Evolutionary conservation across 345 rosid genomes (phyloP).

Genomic region (Eucalyptus virginea): DNA sequence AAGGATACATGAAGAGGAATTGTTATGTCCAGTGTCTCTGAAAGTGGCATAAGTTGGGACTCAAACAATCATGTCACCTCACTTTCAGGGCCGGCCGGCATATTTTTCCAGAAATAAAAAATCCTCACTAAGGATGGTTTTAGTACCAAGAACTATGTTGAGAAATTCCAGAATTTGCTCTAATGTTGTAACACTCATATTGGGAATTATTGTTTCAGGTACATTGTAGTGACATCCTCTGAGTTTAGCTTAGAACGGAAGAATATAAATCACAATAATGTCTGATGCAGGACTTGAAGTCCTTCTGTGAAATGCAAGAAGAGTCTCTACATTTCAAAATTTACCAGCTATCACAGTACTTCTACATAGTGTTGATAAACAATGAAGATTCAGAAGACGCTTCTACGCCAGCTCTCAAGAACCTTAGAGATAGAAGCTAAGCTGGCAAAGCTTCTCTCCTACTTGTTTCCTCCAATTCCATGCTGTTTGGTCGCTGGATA

Average conservation of each 20-base stretch:
- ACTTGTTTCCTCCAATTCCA: neutral
- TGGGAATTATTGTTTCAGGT: neutral
- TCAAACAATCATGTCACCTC: neutral
- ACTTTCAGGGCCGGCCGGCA: neutral
- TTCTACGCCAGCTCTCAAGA: neutral
- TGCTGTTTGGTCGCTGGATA: neutral
- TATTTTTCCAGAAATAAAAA: neutral
- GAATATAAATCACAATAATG: neutral
- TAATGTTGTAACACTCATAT: neutral
- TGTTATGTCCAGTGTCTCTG: neutral
- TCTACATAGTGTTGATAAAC: neutral
- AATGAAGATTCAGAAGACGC: neutral
- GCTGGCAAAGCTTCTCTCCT: neutral
- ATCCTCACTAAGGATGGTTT: neutral
- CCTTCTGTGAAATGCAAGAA: neutral
- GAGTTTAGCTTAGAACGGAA: neutral
- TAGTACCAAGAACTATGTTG: neutral
- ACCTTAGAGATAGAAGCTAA: neutral
- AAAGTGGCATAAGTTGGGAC: neutral
- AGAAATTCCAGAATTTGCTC: neutral
- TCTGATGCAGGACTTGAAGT: neutral
- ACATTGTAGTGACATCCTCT: neutral
- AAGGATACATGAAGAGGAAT: neutral
- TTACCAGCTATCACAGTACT: neutral
- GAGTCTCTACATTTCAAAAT: neutral